Conservation (phyloP, 768 basidiomycete species). For the Lepiota venenata region DNA sequence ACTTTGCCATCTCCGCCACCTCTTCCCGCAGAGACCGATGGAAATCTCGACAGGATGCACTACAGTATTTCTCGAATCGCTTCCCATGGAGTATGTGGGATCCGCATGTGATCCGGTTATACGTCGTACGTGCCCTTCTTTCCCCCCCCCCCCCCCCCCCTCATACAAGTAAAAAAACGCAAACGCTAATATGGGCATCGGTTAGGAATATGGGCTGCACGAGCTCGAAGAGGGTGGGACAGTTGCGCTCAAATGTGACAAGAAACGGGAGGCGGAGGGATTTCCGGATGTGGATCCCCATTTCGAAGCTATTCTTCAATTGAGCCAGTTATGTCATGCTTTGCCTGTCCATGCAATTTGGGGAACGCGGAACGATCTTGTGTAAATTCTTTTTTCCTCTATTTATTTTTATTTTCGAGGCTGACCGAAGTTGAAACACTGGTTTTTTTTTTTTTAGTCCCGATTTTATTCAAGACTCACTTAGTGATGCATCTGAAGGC, state of each 20-base stretch:
- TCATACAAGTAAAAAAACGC: no score
- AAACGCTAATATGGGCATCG: no score
- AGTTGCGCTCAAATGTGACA: conserved; percentile 41
- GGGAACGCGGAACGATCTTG: conserved; percentile 39
- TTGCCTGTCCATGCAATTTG: conserved; percentile 48
- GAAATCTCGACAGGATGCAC: conserved; percentile 37
- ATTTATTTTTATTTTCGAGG: no score
- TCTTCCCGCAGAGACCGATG: conserved; percentile 35
- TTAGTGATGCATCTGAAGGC: conserved; percentile 38
- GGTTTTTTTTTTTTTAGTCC: conserved; percentile 28
- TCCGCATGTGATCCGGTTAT: conserved; percentile 30
- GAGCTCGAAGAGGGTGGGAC: conserved; percentile 21
- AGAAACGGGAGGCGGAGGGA: conserved; percentile 40
- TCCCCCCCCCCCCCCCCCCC: neutral
- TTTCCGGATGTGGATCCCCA: conserved; percentile 43
- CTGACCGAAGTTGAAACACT: neutral
- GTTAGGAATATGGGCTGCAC: conserved; percentile 35
- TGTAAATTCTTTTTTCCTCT: no score
- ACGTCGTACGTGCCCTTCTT: conserved; percentile 30
- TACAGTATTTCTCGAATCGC: conserved; percentile 37
- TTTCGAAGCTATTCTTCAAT: conserved; percentile 33
- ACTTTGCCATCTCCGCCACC: conserved; percentile 33
- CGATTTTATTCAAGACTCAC: conserved; percentile 39
- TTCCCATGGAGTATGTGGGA: conserved; percentile 48
- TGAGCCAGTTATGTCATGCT: conserved; percentile 28